Evolutionary conservation across 768 basidiomycete species (phyloP).

Genomic region (Rhodotorula kratochvilovae): DNA sequence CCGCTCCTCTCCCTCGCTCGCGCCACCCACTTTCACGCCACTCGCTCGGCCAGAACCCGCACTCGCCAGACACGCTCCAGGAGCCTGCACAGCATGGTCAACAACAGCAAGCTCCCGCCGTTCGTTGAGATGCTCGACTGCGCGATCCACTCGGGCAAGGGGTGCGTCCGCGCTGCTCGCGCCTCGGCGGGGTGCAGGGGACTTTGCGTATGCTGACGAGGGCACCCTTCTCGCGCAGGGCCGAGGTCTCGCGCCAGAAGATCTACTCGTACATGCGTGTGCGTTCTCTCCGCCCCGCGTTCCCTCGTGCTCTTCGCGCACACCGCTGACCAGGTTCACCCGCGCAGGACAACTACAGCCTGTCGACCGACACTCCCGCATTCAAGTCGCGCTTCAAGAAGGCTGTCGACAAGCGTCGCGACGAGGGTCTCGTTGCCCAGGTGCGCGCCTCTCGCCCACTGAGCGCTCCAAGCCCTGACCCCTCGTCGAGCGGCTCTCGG

Average conservation of each 20-base stretch:
- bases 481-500: too few relatives aligned
- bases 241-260: background rate
- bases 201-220: too few relatives aligned
- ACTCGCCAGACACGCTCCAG: background rate
- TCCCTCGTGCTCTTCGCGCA: background rate
- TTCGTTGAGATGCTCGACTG: background rate
- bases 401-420: background rate
- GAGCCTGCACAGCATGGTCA: background rate
- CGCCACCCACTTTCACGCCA: background rate
- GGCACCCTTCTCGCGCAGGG: background rate
- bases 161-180: constrained; percentile 1
- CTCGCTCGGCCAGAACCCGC: background rate
- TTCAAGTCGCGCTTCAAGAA: background rate
- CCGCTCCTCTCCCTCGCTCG: background rate
- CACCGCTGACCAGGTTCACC: background rate
- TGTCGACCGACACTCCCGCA: too few relatives aligned
- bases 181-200: too few relatives aligned
- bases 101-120: background rate
- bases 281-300: background rate
- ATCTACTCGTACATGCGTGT: background rate
- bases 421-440: background rate
- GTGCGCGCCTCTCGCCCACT: background rate
- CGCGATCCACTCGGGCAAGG: background rate
- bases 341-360: background rate
- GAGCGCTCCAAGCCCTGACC: too few relatives aligned